Percentiles rank a stretch among this genome's conserved stretches.
Conservation (phyloP, 1,284 basidiomycete genomes). For the Marasmius sp. region DNA sequence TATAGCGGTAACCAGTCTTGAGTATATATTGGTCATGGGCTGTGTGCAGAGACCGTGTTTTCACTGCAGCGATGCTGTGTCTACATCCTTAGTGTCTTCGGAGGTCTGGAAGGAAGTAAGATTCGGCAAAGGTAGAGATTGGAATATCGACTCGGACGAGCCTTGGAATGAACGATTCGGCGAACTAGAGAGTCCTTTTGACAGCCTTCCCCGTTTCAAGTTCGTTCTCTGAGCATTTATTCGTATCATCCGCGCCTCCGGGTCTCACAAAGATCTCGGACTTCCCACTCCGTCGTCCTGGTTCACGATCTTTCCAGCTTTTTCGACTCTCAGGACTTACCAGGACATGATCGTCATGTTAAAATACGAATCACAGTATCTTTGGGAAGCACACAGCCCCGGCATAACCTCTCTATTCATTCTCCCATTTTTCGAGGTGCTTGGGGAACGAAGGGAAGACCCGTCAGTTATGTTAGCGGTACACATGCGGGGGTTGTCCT, state of each 20-base stretch:
- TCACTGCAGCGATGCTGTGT: too few relatives aligned
- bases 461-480: not conserved
- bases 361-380: not conserved
- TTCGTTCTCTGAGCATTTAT: not conserved
- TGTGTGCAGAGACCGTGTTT: too few relatives aligned
- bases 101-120: too few relatives aligned
- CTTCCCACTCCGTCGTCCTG: not conserved
- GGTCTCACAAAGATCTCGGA: not conserved
- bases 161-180: too few relatives aligned
- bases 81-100: too few relatives aligned
- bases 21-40: too few relatives aligned
- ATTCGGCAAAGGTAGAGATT: too few relatives aligned
- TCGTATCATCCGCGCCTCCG: not conserved
- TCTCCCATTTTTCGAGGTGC: not conserved
- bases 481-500: not conserved
- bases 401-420: not conserved
- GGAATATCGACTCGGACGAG: too few relatives aligned
- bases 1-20: too few relatives aligned
- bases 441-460: not conserved
- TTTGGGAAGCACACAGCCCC: not conserved
- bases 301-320: not conserved
- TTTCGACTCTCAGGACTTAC: not conserved
- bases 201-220: too few relatives aligned
- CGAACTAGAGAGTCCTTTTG: too few relatives aligned
- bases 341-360: not conserved